Conservation (phyloP, 306 rosid species). For the Geum urbanum region DNA sequence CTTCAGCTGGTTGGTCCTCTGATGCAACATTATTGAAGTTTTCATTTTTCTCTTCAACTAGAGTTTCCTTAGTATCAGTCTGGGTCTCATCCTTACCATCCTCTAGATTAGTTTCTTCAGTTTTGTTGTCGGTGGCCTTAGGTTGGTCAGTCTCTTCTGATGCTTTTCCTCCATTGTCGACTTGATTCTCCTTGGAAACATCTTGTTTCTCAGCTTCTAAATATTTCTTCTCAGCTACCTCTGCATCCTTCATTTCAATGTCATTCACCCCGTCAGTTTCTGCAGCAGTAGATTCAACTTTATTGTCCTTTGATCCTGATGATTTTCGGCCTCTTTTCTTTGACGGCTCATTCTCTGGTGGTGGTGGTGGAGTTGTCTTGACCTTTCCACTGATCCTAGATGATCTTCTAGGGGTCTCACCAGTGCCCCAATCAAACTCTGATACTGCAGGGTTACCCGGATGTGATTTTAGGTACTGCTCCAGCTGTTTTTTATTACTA, state of each 20-base stretch:
- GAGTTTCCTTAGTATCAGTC: conserved; percentile 30
- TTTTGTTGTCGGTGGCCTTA: conserved; percentile 16
- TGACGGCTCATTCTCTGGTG: conserved; percentile 47
- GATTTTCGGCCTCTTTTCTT: conserved; percentile 72
- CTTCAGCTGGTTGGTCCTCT: conserved; percentile 31
- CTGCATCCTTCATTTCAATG: conserved; percentile 32
- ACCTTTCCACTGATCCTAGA: conserved; percentile 79
- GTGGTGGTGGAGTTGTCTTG: conserved; percentile 52
- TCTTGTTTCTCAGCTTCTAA: conserved; percentile 24
- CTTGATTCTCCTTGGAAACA: conserved; percentile 19
- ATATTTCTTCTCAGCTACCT: conserved; percentile 30
- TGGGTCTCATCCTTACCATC: conserved; percentile 14
- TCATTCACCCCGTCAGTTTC: conserved; percentile 32
- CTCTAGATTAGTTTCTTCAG: conserved; percentile 4
- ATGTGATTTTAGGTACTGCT: conserved; percentile 78
- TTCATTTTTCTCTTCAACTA: conserved; percentile 30
- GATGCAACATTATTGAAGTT: conserved; percentile 25
- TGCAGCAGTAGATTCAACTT: conserved; percentile 39
- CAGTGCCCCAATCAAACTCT: conserved; percentile 89
- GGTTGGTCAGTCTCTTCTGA: conserved; percentile 20
- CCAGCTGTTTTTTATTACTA: conserved; percentile 53
- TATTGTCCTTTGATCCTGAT: conserved; percentile 52
- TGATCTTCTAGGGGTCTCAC: conserved; percentile 90
- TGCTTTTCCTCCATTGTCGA: conserved; percentile 35
- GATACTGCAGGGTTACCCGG: conserved; percentile 64